Percentiles rank a stretch among this genome's conserved stretches.
Conservation (phyloP, 768 basidiomycete genomes). For the Termitomyces sp. region DNA sequence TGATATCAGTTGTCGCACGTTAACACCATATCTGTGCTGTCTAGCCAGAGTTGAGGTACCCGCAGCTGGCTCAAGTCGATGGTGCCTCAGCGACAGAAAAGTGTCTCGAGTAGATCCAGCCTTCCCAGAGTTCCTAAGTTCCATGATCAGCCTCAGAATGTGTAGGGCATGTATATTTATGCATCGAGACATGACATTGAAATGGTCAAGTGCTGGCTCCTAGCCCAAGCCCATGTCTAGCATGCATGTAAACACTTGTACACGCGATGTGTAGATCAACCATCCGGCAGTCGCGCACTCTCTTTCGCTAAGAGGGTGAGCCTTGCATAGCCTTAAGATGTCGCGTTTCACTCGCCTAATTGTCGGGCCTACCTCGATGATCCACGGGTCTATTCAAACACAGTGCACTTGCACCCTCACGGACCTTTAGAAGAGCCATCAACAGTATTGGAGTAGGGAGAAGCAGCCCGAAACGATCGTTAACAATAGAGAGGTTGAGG, state of each 20-base stretch:
- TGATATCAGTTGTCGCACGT: not conserved
- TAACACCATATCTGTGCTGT: too few relatives aligned
- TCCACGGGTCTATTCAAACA: slow-evolving; percentile 1
- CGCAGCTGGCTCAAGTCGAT: not conserved
- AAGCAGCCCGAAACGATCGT: not conserved
- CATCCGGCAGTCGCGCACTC: slow-evolving; percentile 6
- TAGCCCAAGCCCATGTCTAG: not conserved
- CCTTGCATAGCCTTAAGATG: slow-evolving; percentile 11
- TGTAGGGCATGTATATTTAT: too few relatives aligned
- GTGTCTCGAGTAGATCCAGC: not conserved
- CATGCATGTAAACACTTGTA: not conserved
- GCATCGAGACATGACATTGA: not conserved
- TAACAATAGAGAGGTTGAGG: not conserved
- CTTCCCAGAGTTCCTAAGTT: not conserved
- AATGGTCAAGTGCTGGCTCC: not conserved
- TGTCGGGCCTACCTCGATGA: slow-evolving; percentile 3
- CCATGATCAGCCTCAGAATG: not conserved
- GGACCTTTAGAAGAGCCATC: not conserved
- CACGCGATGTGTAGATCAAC: not conserved
- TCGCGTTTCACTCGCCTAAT: slow-evolving; percentile 9
- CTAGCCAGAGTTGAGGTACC: not conserved
- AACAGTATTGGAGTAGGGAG: too few relatives aligned
- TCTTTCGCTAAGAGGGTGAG: not conserved
- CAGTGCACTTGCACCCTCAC: not conserved
- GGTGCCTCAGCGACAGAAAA: not conserved